These are phyloP conservation scores for Tetrahymena malaccensis DNA, from an alignment of 73 alveolate genomes.

Conservation along the genomic window DNA sequence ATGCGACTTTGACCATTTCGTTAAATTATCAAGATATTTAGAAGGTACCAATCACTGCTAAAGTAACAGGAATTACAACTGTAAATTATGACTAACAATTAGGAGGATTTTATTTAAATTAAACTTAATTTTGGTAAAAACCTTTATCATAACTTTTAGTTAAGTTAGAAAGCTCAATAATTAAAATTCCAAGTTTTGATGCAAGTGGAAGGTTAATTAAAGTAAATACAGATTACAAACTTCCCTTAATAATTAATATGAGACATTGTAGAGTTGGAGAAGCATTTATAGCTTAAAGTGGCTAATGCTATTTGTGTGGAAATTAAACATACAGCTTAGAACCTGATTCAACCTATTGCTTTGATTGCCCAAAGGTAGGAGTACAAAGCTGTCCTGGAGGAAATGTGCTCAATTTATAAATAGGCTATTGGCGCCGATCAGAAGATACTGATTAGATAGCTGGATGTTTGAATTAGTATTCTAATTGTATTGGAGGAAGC, in stretches of 20 bases:
- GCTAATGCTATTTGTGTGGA: not conserved
- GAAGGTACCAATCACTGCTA: not conserved
- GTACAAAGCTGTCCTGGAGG: not conserved
- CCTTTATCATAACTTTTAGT: not conserved
- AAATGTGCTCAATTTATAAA: not conserved
- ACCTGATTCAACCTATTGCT: not conserved
- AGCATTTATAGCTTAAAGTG: not conserved
- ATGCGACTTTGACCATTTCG: not conserved
- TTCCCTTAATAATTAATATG: not conserved
- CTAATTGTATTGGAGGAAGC: constrained; percentile 20
- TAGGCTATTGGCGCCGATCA: constrained; percentile 35
- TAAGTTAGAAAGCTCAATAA: not conserved
- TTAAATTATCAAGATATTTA: not conserved
- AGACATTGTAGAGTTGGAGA: not conserved
- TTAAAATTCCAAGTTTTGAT: not conserved
- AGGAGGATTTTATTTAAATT: not conserved
- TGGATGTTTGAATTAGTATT: not conserved
- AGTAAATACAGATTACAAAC: not conserved
- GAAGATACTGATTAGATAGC: not conserved
- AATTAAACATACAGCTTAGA: not conserved
- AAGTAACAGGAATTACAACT: not conserved
- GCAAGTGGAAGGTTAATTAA: not conserved
- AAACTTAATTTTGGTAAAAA: not conserved
- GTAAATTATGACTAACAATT: not conserved
- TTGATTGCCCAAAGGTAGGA: not conserved